Evolutionary conservation across 225 moss, liverwort and hornwort genomes (phyloP), one percentile per base, ranked within the genome.

Genomic region (Pseudisothecium myosuroides): DNA sequence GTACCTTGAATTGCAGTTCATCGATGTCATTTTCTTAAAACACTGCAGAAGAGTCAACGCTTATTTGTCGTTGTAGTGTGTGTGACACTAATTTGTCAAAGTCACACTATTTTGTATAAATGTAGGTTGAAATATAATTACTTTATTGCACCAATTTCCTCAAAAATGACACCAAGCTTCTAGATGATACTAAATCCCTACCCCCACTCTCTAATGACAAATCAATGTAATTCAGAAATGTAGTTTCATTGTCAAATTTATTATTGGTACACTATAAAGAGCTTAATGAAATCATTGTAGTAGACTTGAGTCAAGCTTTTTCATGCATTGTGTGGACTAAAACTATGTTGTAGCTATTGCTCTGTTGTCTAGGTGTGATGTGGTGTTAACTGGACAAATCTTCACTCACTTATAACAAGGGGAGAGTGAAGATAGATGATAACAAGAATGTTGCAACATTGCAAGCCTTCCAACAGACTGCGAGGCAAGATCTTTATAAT

Each of bases 361-460:
- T 65, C 2, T 18, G 22, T n/a, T 47, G 3, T 60, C 7, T 69
- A 95, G 92, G 87, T 95, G 50, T 39, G 58, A 82, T 50, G 64
- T 83, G 9, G 81, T 94, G 49, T 4, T 75, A 21, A n/a, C n/a
- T n/a, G n/a, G 92, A 94, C 83, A 90, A 85, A 68, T 73, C 76
- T 28, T 94, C 91, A n/a, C 80, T 88, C 3, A 92, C 95, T 20
- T 93, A 91, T 52, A 95, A 95, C 79, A 92, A 92, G 81, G 94
- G 91, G 17, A 84, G 69, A 56, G 85, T 84, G 27, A 88, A 89
- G 74, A 68, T 93, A 24, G 47, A 89, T 2, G 72, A 71, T 16
- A 60, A 12, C 31, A 79, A 69, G 6, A 90, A 87, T 54, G 73
- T 61, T 5, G 88, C 88, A 45, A 54, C 81, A 14, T 12, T 89